Conservation (phyloP, 768 basidiomycete species). For the Termitomyces sp. region DNA sequence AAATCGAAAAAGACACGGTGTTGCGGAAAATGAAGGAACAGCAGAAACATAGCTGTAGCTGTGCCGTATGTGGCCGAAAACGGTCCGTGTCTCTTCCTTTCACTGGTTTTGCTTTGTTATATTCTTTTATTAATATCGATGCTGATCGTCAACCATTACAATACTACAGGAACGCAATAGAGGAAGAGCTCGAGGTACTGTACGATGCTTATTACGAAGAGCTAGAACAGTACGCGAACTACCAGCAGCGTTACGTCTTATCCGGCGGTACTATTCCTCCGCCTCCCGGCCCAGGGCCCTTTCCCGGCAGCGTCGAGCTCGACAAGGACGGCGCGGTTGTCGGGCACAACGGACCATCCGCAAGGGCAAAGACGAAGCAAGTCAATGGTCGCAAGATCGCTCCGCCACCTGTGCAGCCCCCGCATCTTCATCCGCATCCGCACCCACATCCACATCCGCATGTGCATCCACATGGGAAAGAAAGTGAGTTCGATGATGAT, state of each 20-base stretch:
- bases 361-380: constrained; percentile 9
- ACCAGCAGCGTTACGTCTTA: constrained; percentile 92
- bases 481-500: constrained; percentile 66
- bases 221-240: constrained; percentile 98
- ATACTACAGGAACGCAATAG: constrained; percentile 80
- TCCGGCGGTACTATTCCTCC: constrained; percentile 87
- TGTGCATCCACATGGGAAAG: constrained; percentile 57
- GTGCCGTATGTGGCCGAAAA: constrained; percentile 96
- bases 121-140: constrained; percentile 8
- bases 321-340: constrained; percentile 84
- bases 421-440: constrained; percentile 29
- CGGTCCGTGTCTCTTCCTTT: constrained; percentile 53
- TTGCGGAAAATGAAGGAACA: constrained; percentile 99
- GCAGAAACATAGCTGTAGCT: constrained; percentile 93
- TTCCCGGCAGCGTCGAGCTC: constrained; percentile 96
- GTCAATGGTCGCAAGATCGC: constrained; percentile 15
- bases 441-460: constrained; percentile 25
- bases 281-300: constrained; percentile 94
- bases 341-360: constrained; percentile 18
- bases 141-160: constrained; percentile 7
- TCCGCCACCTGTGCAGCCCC: constrained; percentile 9
- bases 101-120: constrained; percentile 19
- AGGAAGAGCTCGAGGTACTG: constrained; percentile 99
- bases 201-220: constrained; percentile 99
- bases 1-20: constrained; percentile 97